Percentiles rank a stretch among this genome's conserved stretches.
Conservation (phyloP, 495 filamentous ascomycete species). For the Aspergillus wentii region DNA sequence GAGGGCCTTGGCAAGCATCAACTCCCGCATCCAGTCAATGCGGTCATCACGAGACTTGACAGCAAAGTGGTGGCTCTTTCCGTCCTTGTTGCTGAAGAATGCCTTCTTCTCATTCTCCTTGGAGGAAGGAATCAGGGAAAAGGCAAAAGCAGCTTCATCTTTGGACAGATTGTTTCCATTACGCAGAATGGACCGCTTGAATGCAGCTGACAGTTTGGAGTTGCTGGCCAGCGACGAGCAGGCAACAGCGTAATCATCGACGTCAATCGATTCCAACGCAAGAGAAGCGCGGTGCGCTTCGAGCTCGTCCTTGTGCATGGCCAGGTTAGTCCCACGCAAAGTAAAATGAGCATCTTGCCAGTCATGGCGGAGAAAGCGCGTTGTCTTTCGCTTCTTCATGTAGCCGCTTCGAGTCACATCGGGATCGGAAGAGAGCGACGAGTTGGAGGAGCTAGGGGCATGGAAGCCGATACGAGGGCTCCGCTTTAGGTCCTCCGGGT, state of each 20-base stretch:
- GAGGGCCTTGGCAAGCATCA: conserved; percentile 92
- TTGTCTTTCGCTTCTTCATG: conserved; percentile 94
- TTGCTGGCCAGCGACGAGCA: conserved; percentile 70
- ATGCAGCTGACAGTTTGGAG: conserved; percentile 79
- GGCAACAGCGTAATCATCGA: conserved; percentile 92
- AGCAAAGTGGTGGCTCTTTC: conserved; percentile 91
- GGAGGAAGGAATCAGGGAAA: conserved; percentile 83
- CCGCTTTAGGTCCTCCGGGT: not conserved
- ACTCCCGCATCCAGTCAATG: conserved; percentile 97
- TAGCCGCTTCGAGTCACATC: conserved; percentile 67
- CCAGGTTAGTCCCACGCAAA: conserved; percentile 75
- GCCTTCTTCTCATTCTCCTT: conserved; percentile 46
- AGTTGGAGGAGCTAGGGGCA: not conserved
- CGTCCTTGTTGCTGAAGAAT: conserved; percentile 29
- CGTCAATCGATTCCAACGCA: conserved; percentile 80
- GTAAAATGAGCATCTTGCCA: conserved; percentile 90
- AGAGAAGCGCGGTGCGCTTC: conserved; percentile 35
- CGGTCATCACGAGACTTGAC: conserved; percentile 81
- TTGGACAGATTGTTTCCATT: conserved; percentile 46
- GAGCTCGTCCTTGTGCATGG: conserved; percentile 69
- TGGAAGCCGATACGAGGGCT: conserved; percentile 20
- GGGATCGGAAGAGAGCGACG: not conserved
- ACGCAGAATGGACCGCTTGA: conserved; percentile 72
- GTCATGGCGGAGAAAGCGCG: conserved; percentile 81
- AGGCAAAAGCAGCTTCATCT: conserved; percentile 68